A percentile compares a stretch with the other conserved stretches of the same genome.
Conservation (phyloP, 2,329 filamentous ascomycete species). For the Colletotrichum aenigma region DNA sequence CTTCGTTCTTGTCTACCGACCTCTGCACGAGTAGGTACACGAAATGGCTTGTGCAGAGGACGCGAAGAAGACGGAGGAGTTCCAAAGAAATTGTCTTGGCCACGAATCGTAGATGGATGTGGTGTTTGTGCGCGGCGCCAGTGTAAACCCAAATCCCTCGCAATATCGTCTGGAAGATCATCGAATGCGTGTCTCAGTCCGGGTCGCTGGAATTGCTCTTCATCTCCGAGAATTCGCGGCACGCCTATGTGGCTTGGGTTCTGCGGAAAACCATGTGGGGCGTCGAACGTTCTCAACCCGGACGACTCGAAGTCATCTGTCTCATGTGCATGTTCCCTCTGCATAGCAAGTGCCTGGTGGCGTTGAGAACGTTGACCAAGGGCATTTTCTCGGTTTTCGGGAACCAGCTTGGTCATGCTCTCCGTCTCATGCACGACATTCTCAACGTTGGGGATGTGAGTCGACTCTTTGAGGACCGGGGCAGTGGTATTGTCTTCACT, state of each 20-base stretch:
- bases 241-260: background rate
- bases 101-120: background rate
- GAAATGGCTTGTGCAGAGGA: background rate
- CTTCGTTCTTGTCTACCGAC: background rate
- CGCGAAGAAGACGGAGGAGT: constrained; percentile 11
- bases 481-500: background rate
- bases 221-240: background rate
- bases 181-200: background rate
- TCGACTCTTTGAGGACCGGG: background rate
- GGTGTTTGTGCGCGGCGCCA: background rate
- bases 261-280: background rate
- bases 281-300: background rate
- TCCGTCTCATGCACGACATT: background rate
- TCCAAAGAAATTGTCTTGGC: background rate
- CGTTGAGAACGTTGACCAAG: background rate
- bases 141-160: background rate
- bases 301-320: background rate
- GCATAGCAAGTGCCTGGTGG: background rate
- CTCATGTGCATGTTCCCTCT: background rate
- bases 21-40: background rate
- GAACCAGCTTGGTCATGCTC: background rate
- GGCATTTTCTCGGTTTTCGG: background rate
- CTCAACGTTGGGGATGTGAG: background rate
- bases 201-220: background rate
- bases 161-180: background rate